These are phyloP conservation scores for Astragalus membranaceus DNA, from an alignment of 306 rosid species.

Conservation along the genomic window DNA sequence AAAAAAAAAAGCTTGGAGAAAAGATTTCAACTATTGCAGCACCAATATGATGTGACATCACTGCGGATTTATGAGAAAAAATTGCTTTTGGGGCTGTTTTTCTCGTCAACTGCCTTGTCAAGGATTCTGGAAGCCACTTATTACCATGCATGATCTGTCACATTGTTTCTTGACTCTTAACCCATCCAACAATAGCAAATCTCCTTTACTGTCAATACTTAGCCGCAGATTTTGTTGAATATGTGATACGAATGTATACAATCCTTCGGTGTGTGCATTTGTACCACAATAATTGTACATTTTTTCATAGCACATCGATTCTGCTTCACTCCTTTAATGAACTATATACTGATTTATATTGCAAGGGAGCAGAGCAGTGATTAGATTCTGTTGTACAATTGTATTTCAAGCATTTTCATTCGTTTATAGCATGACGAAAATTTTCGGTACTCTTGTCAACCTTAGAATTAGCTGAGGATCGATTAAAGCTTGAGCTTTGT, in stretches of 20 bases:
- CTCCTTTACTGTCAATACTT: slow-evolving; percentile 11
- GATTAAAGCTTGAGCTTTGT: too few relatives aligned
- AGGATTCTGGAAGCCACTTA: slow-evolving; percentile 27
- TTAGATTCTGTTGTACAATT: slow-evolving; percentile 7
- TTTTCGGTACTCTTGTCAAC: too few relatives aligned
- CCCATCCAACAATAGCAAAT: slow-evolving; percentile 9
- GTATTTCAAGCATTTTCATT: slow-evolving; percentile 8
- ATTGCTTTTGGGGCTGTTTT: slow-evolving; percentile 5
- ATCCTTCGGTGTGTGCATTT: slow-evolving; percentile 13
- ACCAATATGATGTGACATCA: slow-evolving; percentile 22
- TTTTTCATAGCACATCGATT: neutral
- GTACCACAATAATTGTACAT: slow-evolving; percentile 12
- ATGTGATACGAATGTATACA: slow-evolving; percentile 12
- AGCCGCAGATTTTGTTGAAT: slow-evolving; percentile 21
- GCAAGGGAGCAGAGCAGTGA: neutral
- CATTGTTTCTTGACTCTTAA: slow-evolving; percentile 5
- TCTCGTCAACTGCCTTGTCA: slow-evolving; percentile 14
- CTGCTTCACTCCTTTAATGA: neutral
- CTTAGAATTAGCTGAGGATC: too few relatives aligned
- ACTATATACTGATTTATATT: neutral
- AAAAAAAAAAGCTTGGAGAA: slow-evolving; percentile 13
- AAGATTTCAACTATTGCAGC: slow-evolving; percentile 5
- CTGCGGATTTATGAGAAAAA: neutral
- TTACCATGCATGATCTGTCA: slow-evolving; percentile 1
- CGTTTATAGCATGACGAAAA: neutral